Base-by-base conservation (phyloP, 75 land plant species). In the Gnetum montanum region DNA sequence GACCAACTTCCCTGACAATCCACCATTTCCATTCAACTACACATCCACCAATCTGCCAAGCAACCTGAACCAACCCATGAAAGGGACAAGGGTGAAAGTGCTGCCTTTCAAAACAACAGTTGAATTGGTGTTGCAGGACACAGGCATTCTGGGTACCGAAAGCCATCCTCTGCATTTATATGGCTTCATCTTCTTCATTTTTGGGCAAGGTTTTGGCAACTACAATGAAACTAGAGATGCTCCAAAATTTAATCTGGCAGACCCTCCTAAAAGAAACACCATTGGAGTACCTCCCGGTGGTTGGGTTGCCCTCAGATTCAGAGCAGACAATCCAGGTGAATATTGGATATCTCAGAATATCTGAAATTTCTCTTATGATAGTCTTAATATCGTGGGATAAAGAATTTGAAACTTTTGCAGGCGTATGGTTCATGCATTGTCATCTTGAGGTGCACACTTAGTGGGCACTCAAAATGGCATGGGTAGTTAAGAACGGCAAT, bases 401-500 rank as follows among this genome's bases (percentile, higher is more conserved):
- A n/a, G n/a, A n/a, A n/a, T n/a, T n/a, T n/a, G n/a, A n/a, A n/a
- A n/a, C n/a, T n/a, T n/a, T n/a, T 13, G n/a, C 22, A 31, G 54
- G 34, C 7, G 34, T 52, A 16, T 28, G 54, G 54, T 52, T 52
- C 54, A 52, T 52, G 73, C 83, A 79, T 51, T 78, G 81, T 34
- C 81, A 78, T 41, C 18, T 74, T 36, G 82, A 79, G 23, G 65
- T 79, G 22, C 83, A 79, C 47, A 56, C 62, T 2, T 63, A 65
- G 12, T 80, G 84, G 84, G 84, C 80, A 27, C 62, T 80, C 66
- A 68, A 56, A 45, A 80, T 76, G 80, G 84, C 72, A 0, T 80
- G 79, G 66, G 34, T 76, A 8, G 84, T 80, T 8, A 57, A 46
- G 45, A 70, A 80, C 33, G 84, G 84, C 34, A 50, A 58, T 20